These are phyloP conservation scores for Fennellomyces sp. DNA, from an alignment of 371 early-diverging fungal species.

Conservation along the genomic window DNA sequence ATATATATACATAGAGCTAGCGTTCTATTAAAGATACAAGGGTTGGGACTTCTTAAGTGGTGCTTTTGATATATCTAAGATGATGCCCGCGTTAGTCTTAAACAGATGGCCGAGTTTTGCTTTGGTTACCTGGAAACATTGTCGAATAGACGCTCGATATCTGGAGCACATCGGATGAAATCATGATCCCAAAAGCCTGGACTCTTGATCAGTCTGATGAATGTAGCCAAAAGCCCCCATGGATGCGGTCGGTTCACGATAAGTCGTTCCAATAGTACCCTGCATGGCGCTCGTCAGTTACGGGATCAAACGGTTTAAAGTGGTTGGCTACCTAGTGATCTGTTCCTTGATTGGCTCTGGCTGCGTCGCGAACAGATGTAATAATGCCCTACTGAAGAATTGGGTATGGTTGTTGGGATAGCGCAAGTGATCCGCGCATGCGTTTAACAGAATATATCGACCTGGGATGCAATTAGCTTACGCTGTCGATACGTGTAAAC, in stretches of 20 bases:
- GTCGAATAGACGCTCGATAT: conserved; percentile 75
- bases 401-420: conserved; percentile 96
- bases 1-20: not conserved
- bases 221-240: conserved; percentile 94
- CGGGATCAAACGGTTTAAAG: too few relatives aligned
- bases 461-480: conserved; percentile 40
- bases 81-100: too few relatives aligned
- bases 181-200: conserved; percentile 88
- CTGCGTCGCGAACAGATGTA: conserved; percentile 75
- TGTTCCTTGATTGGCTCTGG: conserved; percentile 82
- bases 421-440: conserved; percentile 94
- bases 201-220: conserved; percentile 94
- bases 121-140: conserved; percentile 67
- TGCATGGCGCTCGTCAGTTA: too few relatives aligned
- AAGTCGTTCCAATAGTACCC: conserved; percentile 93
- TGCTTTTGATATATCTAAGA: conserved; percentile 24
- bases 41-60: not conserved
- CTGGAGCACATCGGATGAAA: conserved; percentile 73
- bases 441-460: conserved; percentile 82
- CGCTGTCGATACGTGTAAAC: too few relatives aligned
- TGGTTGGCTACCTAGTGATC: conserved; percentile 73
- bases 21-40: conserved; percentile 3
- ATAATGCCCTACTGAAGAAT: conserved; percentile 80
- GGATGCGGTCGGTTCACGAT: conserved; percentile 98
- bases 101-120: too few relatives aligned